Evolutionary conservation across 768 basidiomycete species (phyloP).

Genomic region (Termitomyces sp.): DNA sequence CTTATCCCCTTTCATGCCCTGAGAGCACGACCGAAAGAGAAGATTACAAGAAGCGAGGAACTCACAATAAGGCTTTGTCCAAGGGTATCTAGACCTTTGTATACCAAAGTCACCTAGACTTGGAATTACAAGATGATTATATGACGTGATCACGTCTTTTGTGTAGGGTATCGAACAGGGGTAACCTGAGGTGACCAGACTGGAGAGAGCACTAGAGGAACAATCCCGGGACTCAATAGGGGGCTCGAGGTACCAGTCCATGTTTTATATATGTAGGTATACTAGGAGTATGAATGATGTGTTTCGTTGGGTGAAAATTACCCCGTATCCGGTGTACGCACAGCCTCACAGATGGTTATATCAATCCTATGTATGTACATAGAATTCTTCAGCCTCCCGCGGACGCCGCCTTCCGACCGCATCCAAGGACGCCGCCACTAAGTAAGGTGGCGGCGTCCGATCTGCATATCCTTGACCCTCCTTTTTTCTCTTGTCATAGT

Average conservation of each 20-base stretch:
- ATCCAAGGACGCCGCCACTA: no score
- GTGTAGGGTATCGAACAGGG: background rate
- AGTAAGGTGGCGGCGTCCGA: background rate
- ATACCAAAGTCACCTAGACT: background rate
- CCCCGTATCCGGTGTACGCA: constrained; percentile 1
- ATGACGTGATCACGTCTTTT: background rate
- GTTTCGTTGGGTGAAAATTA: constrained; percentile 5
- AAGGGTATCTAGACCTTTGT: background rate
- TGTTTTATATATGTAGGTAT: background rate
- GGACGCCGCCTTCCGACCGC: constrained; percentile 2
- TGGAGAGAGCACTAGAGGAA: background rate
- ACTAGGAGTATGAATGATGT: background rate
- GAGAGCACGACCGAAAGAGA: background rate
- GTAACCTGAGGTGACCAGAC: background rate
- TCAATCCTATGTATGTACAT: background rate
- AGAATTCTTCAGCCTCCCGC: background rate
- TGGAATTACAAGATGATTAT: background rate
- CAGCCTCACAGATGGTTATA: constrained; percentile 1
- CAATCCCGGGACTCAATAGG: background rate
- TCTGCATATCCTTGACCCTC: background rate
- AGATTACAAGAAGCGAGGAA: background rate
- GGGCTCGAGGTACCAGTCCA: no score
- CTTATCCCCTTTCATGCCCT: constrained; percentile 5
- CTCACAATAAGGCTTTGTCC: constrained; percentile 7
- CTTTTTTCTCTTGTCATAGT: background rate